Conservation (phyloP, 305 asterid genomes). For the Nicotiana rustica region DNA sequence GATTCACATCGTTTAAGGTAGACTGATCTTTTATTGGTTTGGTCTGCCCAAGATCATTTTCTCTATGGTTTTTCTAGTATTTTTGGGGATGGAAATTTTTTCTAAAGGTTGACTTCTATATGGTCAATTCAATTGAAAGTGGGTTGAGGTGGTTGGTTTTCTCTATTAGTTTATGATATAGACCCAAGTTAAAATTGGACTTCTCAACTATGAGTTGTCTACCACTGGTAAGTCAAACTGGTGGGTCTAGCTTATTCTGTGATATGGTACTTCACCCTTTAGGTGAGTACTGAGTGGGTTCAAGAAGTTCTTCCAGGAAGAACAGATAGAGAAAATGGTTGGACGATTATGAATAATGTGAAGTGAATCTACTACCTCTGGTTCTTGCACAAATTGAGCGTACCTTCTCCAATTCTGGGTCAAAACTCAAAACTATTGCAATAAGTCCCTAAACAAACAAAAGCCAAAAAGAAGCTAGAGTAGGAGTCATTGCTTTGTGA, state of each 20-base stretch:
- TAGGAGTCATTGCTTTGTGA: background rate
- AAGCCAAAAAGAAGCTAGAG: background rate
- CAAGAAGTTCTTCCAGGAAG: background rate
- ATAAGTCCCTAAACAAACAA: background rate
- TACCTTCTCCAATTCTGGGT: background rate
- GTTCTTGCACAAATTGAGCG: background rate
- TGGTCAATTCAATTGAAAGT: background rate
- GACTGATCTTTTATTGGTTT: background rate
- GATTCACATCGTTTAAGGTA: background rate
- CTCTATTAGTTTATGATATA: background rate
- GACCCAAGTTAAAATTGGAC: background rate
- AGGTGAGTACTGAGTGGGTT: background rate
- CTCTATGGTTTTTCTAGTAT: background rate
- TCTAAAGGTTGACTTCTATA: background rate
- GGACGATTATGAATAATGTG: background rate
- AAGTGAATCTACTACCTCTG: background rate
- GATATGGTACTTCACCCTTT: background rate
- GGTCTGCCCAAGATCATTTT: background rate
- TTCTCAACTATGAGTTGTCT: too few species aligned
- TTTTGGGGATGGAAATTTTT: too few species aligned
- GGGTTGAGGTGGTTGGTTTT: background rate
- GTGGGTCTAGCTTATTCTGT: background rate
- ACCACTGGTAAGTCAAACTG: background rate
- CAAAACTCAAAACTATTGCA: background rate
- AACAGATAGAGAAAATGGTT: background rate